Base-by-base conservation (phyloP, 106 monocot genomes). In the Platanthera zijinensis region DNA sequence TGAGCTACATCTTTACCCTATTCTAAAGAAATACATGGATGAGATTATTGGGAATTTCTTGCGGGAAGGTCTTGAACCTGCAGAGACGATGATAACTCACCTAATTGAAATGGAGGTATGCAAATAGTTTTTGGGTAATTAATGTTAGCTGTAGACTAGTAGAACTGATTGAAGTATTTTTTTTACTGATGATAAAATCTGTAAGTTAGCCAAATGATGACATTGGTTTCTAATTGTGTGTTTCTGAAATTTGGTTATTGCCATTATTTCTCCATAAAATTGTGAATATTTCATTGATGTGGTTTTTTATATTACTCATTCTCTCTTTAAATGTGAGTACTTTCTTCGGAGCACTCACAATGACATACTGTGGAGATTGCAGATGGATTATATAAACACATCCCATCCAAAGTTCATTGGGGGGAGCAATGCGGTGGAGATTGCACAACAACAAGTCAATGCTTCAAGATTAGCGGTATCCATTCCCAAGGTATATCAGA, bases 341-440 rank as follows among this genome's bases (percentile, higher is more conserved):
- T 56, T 56, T 56, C 56, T 56, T 56, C n/a, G 14, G 56, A 56
- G n/a, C n/a, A n/a, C 39, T 39, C 39, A 39, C 39, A 4, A 56
- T 56, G 56, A 56, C 14, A 56, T 15, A n/a, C n/a, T 5, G n/a
- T 17, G 56, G 56, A 56, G 17, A 56, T 79, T 80, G 76, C 83
- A 99, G 99, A 90, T 85, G 92, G 99, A 99, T 83, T 99, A 99
- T 57, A 99, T 99, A 79, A 99, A 99, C 77, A 99, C 99, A 50
- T 92, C 99, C 6, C 94, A 99, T 81, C 92, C 94, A 69, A 90
- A 87, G 56, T 99, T 99, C 62, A 84, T 99, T 83, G 99, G 99
- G 19, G 99, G 99, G 50, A 92, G 82, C 78, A 99, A 87, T 72
- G 99, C 94, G 71, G 92, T 90, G n/a, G 99, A 99, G 80, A 63